These are phyloP conservation scores for Mycena olivaceomarginata DNA, from an alignment of 768 basidiomycete genomes.

Conservation along the genomic window DNA sequence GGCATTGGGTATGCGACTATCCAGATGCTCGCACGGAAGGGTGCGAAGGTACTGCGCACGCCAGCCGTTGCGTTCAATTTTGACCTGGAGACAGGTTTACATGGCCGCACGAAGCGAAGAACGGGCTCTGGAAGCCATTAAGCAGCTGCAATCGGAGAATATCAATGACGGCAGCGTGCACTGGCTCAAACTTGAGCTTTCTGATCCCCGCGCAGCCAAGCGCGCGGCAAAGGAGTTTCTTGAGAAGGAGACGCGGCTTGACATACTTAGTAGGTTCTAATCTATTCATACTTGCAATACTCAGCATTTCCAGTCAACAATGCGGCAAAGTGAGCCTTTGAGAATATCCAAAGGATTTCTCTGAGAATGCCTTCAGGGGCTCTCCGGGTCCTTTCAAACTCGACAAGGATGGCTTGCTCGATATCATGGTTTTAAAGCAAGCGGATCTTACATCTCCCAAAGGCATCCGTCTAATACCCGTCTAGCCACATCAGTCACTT, in stretches of 20 bases:
- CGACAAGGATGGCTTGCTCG: constrained; percentile 27
- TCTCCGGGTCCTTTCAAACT: constrained; percentile 32
- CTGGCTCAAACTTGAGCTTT: constrained; percentile 62
- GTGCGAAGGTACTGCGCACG: constrained; percentile 59
- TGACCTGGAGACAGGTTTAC: constrained; percentile 38
- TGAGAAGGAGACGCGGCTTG: constrained; percentile 61
- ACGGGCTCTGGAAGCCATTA: constrained; percentile 55
- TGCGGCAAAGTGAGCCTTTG: constrained; percentile 43
- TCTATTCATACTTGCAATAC: not conserved
- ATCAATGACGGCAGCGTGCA: constrained; percentile 55
- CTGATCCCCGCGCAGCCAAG: constrained; percentile 58
- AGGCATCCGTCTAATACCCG: not conserved
- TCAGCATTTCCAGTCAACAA: constrained; percentile 48
- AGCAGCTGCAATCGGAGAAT: constrained; percentile 56
- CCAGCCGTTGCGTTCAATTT: not conserved
- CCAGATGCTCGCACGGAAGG: constrained; percentile 59
- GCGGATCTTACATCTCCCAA: constrained; percentile 1
- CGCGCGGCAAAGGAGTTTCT: constrained; percentile 59
- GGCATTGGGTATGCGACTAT: constrained; percentile 62
- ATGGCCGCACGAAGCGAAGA: constrained; percentile 58
- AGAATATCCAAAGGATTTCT: not conserved
- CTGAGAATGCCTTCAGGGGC: not conserved
- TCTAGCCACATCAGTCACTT: constrained; percentile 68
- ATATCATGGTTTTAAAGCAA: constrained; percentile 47
- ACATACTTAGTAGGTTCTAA: constrained; percentile 60